Base-by-base conservation (phyloP, 2,329 filamentous ascomycete species). In the Hyphodiscus sp. region DNA sequence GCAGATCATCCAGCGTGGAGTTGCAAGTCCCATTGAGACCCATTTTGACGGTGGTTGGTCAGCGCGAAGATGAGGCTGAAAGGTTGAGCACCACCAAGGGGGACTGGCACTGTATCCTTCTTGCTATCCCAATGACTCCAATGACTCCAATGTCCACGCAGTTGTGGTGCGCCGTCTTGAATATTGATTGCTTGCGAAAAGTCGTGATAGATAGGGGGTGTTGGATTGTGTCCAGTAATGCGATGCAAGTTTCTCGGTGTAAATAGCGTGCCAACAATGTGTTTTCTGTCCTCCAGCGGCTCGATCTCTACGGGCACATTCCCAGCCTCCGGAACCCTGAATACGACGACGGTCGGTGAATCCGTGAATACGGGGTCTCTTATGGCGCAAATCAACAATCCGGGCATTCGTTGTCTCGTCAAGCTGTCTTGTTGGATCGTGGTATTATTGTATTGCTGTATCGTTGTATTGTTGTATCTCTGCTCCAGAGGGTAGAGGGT, bases 1-100 rank as follows among this genome's bases (percentile, higher is more conserved):
- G 55, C 64, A 70, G 57, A 55, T 70, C 64, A 60, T 65, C 68
- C 60, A 70, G 59, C 59, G 68, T 67, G 53, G 62, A 44, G 62
- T 70, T 69, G 53, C 67, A 69, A 18, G 66, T 68, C 45, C 47
- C 42, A 48, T 65, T 65, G 26, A 62, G 30, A 15, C 58, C 47
- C 63, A 65, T 64, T 45, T 47, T 61, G 47, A 51, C 56, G 55
- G 51, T 50, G 33, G 55, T 45, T 54, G 58, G 56, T 62, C 60
- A 61, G 58, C 45, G 33, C 33, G 16, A 38, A 52, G 50, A 52
- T 45, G 46, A 41, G 38, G 20, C 43, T 20, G 20, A 20, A n/a
- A 41, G 19, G 41, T 18, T 20, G 30, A 41, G 18, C 29, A 41
- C 47, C 47, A 38, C 20, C 47, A 30, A 29, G 26, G n/a, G n/a